These are phyloP conservation scores for Alternaria sp. DNA, from an alignment of 2,329 filamentous ascomycete genomes.

Conservation along the genomic window DNA sequence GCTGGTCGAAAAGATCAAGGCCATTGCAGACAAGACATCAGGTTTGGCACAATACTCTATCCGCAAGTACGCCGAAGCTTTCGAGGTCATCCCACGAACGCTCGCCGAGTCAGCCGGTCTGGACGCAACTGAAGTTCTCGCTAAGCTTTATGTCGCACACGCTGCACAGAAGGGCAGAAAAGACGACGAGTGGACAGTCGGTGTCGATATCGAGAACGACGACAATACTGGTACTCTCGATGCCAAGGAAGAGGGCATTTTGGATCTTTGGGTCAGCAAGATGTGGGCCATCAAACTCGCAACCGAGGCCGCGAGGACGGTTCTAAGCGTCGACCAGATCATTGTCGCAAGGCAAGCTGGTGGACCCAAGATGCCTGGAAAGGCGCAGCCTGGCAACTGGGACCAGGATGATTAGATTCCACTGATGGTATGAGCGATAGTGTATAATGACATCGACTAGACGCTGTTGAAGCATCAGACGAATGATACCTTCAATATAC, in stretches of 20 bases:
- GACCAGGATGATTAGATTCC: constrained; percentile 64
- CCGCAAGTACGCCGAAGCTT: constrained; percentile 96
- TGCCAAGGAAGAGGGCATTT: constrained; percentile 84
- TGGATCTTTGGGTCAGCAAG: constrained; percentile 92
- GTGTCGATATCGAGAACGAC: constrained; percentile 92
- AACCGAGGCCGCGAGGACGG: constrained; percentile 91
- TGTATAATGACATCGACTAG: constrained; percentile 25
- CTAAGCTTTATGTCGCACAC: constrained; percentile 91
- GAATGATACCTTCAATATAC: constrained; percentile 1
- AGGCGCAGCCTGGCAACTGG: constrained; percentile 76
- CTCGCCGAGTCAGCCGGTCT: constrained; percentile 94
- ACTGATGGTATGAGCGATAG: constrained; percentile 4
- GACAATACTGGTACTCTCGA: constrained; percentile 84
- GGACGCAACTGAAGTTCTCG: constrained; percentile 96
- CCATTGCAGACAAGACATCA: constrained; percentile 89
- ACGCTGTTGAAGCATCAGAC: constrained; percentile 16
- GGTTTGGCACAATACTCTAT: constrained; percentile 96
- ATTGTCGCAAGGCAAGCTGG: constrained; percentile 98
- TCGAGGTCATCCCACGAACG: constrained; percentile 94
- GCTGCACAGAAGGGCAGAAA: constrained; percentile 64
- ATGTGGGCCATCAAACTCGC: constrained; percentile 97
- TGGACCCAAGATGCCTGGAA: constrained; percentile 94
- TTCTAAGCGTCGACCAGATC: constrained; percentile 97
- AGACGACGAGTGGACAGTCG: constrained; percentile 84
- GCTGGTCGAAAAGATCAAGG: constrained; percentile 89